A percentile compares a stretch with the other conserved stretches of the same genome.
Conservation (phyloP, 2,329 filamentous ascomycete species). For the Fusarium humuli region DNA sequence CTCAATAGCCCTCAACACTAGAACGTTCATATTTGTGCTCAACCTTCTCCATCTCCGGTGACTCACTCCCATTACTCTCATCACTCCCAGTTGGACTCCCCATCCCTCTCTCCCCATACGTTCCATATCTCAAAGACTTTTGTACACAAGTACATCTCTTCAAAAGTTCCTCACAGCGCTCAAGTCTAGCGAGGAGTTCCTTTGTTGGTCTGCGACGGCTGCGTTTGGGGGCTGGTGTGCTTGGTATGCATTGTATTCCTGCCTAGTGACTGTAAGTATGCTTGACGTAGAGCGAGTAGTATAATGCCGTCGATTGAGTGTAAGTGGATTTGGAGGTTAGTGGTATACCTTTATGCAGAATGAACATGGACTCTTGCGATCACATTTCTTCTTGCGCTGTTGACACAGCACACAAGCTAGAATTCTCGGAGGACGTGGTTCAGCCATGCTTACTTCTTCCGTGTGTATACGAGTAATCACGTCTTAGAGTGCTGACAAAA, state of each 20-base stretch:
- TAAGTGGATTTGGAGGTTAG: no score
- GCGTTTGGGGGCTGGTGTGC: conserved; percentile 36
- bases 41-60: conserved; percentile 31
- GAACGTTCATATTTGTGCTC: neutral
- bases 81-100: conserved; percentile 19
- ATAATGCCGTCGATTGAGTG: no score
- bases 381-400: conserved; percentile 40
- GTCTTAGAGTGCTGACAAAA: neutral
- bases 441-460: conserved; percentile 17
- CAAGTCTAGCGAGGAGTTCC: conserved; percentile 28
- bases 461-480: neutral
- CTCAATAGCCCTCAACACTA: neutral
- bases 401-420: conserved; percentile 37
- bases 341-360: conserved; percentile 31
- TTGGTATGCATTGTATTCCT: conserved; percentile 31
- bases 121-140: conserved; percentile 27
- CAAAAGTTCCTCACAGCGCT: conserved; percentile 31
- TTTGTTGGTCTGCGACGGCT: conserved; percentile 35
- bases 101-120: conserved; percentile 9
- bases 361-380: conserved; percentile 34
- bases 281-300: neutral
- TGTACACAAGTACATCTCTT: conserved; percentile 37
- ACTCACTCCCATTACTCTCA: conserved; percentile 20
- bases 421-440: conserved; percentile 23
- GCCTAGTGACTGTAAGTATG: conserved; percentile 9